These are phyloP conservation scores for Adansonia madagascariensis DNA, from an alignment of 441 rosid species.

Conservation along the genomic window DNA sequence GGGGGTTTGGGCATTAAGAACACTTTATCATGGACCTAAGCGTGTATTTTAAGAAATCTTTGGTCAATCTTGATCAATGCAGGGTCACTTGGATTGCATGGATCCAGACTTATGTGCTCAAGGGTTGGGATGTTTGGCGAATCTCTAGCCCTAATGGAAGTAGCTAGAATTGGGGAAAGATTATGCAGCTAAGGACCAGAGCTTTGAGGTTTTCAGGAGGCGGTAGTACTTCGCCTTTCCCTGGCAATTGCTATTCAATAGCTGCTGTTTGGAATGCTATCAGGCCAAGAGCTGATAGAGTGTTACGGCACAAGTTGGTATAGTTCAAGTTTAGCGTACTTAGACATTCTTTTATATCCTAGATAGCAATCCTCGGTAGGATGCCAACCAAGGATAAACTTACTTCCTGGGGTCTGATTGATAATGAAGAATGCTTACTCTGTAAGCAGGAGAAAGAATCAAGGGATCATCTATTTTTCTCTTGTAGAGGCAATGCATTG, in stretches of 20 bases:
- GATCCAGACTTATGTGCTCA: not conserved
- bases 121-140: not conserved
- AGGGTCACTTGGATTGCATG: not conserved
- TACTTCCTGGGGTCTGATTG: too few species aligned
- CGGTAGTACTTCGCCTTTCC: not conserved
- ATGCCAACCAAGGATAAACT: too few species aligned
- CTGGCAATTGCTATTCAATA: not conserved
- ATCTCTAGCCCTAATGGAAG: not conserved
- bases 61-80: not conserved
- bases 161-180: not conserved
- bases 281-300: not conserved
- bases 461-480: too few species aligned
- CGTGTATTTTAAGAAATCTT: not conserved
- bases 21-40: not conserved
- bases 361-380: too few species aligned
- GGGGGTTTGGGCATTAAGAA: not conserved
- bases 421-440: too few species aligned
- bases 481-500: too few species aligned
- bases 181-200: too few species aligned
- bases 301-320: not conserved
- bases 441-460: too few species aligned
- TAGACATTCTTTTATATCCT: not conserved
- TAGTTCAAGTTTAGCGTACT: not conserved
- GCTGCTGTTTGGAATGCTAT: not conserved
- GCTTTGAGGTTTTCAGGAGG: too few species aligned